Evolutionary conservation across 1,139 yeast species (phyloP).

Genomic region (Saccharomyces pastorianus): DNA sequence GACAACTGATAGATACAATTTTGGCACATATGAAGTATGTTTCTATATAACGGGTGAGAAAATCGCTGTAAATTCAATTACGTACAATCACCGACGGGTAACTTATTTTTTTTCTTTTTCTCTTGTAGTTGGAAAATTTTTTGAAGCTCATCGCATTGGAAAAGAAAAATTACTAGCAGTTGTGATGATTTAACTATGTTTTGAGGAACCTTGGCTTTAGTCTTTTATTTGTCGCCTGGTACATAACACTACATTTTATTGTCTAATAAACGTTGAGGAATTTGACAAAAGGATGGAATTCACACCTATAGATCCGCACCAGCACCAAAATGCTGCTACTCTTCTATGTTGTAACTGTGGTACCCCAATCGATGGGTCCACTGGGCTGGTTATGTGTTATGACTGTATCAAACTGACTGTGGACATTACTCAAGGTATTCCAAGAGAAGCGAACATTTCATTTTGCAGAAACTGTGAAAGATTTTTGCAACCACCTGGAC

Average conservation of each 20-base stretch:
- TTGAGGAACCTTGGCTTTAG: background rate
- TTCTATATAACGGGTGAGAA: background rate
- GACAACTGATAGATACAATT: background rate
- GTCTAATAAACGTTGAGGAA: background rate
- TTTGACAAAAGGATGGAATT: conserved; percentile 17
- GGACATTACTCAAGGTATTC: conserved; percentile 92
- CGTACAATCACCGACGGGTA: background rate
- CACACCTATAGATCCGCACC: conserved; percentile 25
- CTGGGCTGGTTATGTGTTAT: conserved; percentile 91
- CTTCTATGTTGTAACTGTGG: conserved; percentile 98
- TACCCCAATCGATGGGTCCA: conserved; percentile 92
- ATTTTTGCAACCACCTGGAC: conserved; percentile 87
- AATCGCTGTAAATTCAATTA: background rate
- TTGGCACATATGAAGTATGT: background rate
- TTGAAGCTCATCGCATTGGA: background rate
- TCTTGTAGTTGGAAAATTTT: background rate
- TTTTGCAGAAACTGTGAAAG: conserved; percentile 97
- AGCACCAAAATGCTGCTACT: conserved; percentile 52
- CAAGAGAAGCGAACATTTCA: conserved; percentile 85
- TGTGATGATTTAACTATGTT: background rate
- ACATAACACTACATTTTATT: background rate
- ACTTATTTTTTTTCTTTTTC: background rate
- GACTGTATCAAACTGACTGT: conserved; percentile 93
- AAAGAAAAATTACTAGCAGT: background rate
- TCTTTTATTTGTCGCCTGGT: background rate